Evolutionary conservation across 202 grass and related monocot genomes (phyloP), one percentile per base, ranked within the genome.

Genomic region (Musa balbisiana): DNA sequence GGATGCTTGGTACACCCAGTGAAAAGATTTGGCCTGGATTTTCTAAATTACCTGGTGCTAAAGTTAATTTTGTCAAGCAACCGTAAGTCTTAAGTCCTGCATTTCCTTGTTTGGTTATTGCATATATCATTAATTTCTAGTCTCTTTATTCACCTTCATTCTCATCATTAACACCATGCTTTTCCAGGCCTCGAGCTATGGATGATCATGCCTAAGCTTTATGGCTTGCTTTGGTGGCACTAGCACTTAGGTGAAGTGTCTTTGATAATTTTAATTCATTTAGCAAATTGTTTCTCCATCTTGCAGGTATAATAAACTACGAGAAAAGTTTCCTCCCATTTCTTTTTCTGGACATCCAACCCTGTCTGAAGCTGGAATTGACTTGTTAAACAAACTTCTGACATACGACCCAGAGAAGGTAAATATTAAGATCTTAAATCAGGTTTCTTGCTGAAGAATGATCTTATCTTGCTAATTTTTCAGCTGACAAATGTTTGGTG

Each of bases 341-440:
- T 98, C 95, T 43, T 98, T 98, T 77, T 88, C 89, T 65, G 87
- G 91, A 6, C 77, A 91, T 11, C 76, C 89, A 52, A 87, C 83
- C 13, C 72, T 98, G 68, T 94, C 91, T 24, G 89, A 98, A 84
- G 83, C 95, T 85, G 95, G 95, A 58, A 94, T 94, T 83, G 91
- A 98, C 69, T 71, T 98, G 50, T 87, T 98, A 51, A 98, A 83
- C 76, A 98, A 84, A 73, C 84, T 94, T 79, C 75, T 98, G 26
- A 80, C 83, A 1, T 98, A 92, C 79, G 87, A 94, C 52, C 95
- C 91, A 55, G 83, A 92, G 69, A 92, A 81, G 94, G 94, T 98
- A 85, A 6, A 43, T 43, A 22, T 73, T 65, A 53, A 43, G 8
- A 52, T 0, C 65, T 54, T 79, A 22, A 20, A 25, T 51, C 54